Evolutionary conservation across 148 eudicot genomes (phyloP).

Genomic region (Tetragonia tetragonoides): DNA sequence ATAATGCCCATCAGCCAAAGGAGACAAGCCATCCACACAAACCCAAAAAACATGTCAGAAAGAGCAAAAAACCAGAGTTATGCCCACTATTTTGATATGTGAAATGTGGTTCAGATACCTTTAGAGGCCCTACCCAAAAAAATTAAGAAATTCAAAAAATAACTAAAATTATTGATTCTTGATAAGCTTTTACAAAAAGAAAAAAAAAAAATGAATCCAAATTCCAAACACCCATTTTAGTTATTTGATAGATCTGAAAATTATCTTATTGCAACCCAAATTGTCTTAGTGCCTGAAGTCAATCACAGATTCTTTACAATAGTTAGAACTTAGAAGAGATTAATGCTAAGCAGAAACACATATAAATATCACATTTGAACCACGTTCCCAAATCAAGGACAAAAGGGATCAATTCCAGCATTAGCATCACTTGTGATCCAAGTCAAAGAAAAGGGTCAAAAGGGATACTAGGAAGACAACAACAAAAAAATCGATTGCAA

Average conservation of each 20-base stretch:
- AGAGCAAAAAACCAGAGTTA: neutral
- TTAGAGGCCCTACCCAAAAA: no score
- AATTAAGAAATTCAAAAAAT: no score
- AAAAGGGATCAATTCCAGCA: constrained; percentile 5
- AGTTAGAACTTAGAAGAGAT: neutral
- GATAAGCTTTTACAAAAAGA: neutral
- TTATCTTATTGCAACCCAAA: constrained; percentile 14
- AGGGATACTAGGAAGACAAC: neutral
- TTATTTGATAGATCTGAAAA: constrained; percentile 17
- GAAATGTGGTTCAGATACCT: neutral
- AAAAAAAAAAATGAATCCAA: neutral
- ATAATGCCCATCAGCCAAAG: neutral
- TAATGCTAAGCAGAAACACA: neutral
- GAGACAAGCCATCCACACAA: neutral
- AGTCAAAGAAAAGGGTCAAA: constrained; percentile 17
- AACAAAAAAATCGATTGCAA: neutral
- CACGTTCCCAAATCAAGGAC: neutral
- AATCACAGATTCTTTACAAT: neutral
- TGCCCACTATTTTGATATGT: neutral
- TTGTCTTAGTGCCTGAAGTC: neutral
- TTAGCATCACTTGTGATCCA: constrained; percentile 26
- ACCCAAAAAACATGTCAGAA: neutral
- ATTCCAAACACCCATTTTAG: constrained; percentile 3
- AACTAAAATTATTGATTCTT: no score
- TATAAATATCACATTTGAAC: neutral